Evolutionary conservation across 2,329 filamentous ascomycete genomes (phyloP).

Genomic region (Peltaster fructicola): DNA sequence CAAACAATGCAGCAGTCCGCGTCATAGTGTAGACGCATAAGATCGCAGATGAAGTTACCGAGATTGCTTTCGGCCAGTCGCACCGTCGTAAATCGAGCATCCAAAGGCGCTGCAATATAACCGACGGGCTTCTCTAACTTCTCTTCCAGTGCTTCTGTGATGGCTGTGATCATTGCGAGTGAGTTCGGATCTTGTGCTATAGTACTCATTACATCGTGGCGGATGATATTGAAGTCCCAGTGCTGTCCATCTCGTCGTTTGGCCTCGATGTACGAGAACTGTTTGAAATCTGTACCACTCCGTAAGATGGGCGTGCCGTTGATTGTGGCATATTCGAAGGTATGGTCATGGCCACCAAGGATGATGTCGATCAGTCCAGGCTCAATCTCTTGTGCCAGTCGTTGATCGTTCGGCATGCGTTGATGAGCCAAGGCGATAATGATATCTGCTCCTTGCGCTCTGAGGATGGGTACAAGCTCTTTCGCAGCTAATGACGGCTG

Average conservation of each 20-base stretch:
- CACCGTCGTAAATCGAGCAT: constrained; percentile 74
- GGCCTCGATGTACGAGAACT: constrained; percentile 73
- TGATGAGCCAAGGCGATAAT: constrained; percentile 71
- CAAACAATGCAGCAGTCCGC: constrained; percentile 76
- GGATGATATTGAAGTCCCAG: constrained; percentile 66
- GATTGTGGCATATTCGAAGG: constrained; percentile 60
- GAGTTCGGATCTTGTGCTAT: constrained; percentile 48
- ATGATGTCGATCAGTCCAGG: constrained; percentile 62
- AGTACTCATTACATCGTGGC: constrained; percentile 53
- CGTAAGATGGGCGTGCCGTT: constrained; percentile 72
- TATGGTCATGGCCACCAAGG: constrained; percentile 79
- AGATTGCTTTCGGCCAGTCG: constrained; percentile 63
- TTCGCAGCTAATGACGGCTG: constrained; percentile 60
- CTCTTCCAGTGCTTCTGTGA: constrained; percentile 56
- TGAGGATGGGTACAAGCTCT: constrained; percentile 55
- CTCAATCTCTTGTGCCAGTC: constrained; percentile 55
- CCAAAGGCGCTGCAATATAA: constrained; percentile 65
- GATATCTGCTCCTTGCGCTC: constrained; percentile 63
- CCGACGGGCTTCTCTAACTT: constrained; percentile 71
- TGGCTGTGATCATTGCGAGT: constrained; percentile 42
- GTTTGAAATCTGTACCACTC: constrained; percentile 81
- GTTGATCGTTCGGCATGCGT: constrained; percentile 77
- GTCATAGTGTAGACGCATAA: constrained; percentile 69
- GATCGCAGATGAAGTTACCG: constrained; percentile 79
- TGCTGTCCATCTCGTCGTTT: constrained; percentile 38